These are phyloP conservation scores for Plasmodium fragile DNA, from an alignment of 169 alveolate species.

Conservation along the genomic window DNA sequence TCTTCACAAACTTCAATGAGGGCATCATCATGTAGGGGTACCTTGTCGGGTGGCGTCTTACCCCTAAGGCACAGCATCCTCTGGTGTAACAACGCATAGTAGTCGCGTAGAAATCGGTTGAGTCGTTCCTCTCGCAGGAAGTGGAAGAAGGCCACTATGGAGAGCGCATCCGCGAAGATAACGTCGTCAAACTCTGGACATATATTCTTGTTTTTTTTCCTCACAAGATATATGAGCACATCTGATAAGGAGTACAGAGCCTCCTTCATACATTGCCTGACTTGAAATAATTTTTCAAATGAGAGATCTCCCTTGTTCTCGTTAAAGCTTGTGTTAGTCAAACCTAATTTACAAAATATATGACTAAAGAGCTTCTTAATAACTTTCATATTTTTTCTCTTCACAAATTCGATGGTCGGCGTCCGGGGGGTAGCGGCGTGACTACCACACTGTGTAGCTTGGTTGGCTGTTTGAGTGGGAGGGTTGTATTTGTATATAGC, in stretches of 20 bases:
- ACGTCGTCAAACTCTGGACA: background rate
- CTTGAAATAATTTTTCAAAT: constrained; percentile 6
- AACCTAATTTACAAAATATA: background rate
- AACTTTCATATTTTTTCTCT: background rate
- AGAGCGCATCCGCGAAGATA: background rate
- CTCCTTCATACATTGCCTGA: constrained; percentile 17
- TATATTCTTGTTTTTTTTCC: background rate
- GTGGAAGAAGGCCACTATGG: constrained; percentile 25
- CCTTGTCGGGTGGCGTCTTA: background rate
- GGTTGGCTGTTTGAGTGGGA: background rate
- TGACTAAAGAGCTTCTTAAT: background rate
- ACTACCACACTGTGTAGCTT: background rate
- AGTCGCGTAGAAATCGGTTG: background rate
- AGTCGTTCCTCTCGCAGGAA: constrained; percentile 16
- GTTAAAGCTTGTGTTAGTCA: background rate
- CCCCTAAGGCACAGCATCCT: background rate
- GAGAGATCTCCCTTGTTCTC: background rate
- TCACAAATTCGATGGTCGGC: background rate
- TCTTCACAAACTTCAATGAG: background rate
- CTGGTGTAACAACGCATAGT: background rate
- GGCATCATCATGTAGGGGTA: background rate
- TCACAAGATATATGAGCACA: constrained; percentile 5
- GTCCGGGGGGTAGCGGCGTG: background rate
- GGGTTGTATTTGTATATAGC: background rate
- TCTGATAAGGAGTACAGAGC: constrained; percentile 1